Evolutionary conservation across 345 rosid species (phyloP).

Genomic region (Eucalyptus viminalis): DNA sequence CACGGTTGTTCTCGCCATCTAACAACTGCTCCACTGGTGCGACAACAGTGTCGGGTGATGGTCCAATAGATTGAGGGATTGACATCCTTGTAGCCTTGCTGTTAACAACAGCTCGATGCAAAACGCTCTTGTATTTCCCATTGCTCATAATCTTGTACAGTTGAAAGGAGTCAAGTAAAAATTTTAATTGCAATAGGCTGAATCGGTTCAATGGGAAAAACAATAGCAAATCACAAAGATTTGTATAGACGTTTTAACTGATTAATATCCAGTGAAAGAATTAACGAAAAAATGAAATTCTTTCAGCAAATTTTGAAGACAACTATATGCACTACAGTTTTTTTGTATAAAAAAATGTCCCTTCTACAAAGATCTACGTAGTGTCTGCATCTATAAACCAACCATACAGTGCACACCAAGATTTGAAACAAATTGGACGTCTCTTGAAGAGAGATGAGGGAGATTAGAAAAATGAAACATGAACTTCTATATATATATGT

Average conservation of each 20-base stretch:
- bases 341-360: background rate
- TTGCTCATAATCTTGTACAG: background rate
- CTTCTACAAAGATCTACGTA: background rate
- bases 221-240: background rate
- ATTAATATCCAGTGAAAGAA: background rate
- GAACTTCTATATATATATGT: background rate
- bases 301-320: background rate
- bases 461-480: background rate
- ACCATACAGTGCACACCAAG: background rate
- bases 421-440: background rate
- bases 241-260: too few species aligned
- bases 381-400: background rate
- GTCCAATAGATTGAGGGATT: background rate
- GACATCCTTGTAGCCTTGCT: background rate
- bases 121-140: background rate
- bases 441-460: background rate
- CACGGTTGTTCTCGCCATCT: background rate
- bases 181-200: background rate
- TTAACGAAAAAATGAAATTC: background rate
- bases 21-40: background rate
- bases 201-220: background rate
- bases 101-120: background rate
- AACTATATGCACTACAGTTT: background rate
- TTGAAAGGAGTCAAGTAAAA: background rate
- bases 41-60: background rate